These are phyloP conservation scores for Cryomyces minteri DNA, from an alignment of 495 filamentous ascomycete species.

Conservation along the genomic window DNA sequence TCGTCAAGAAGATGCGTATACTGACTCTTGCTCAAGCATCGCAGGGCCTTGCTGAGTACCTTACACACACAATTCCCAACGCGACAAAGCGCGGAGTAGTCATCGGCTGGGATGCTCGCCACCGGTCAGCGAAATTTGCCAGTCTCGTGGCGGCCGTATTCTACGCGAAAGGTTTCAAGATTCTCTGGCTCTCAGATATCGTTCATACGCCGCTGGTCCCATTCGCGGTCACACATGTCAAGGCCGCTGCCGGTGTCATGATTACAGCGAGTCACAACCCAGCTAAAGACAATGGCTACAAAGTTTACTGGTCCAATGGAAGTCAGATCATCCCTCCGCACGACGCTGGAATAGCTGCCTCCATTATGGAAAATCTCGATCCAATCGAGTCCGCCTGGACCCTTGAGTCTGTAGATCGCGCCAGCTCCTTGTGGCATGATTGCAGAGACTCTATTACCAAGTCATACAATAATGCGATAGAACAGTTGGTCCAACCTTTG, in stretches of 20 bases:
- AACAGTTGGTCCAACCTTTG: conserved; percentile 39
- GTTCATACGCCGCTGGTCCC: conserved; percentile 53
- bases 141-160: conserved; percentile 46
- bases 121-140: conserved; percentile 48
- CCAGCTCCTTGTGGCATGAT: neutral
- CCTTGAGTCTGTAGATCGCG: too few species aligned
- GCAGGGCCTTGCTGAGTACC: conserved; percentile 47
- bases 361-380: conserved; percentile 37
- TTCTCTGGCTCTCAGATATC: conserved; percentile 37
- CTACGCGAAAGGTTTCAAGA: conserved; percentile 37
- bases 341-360: conserved; percentile 39
- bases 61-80: conserved; percentile 24
- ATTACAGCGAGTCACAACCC: conserved; percentile 59
- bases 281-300: conserved; percentile 53
- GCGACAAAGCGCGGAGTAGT: conserved; percentile 29
- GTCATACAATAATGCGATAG: conserved; percentile 8
- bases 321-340: conserved; percentile 53
- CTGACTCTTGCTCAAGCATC: conserved; percentile 56
- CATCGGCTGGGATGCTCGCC: conserved; percentile 49
- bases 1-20: conserved; percentile 31
- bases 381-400: conserved; percentile 17
- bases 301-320: conserved; percentile 53
- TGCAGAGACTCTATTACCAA: neutral
- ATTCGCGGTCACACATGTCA: conserved; percentile 37
- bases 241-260: conserved; percentile 50